These are phyloP conservation scores for Ustilago crameri DNA, from an alignment of 1,284 basidiomycete species.

Conservation along the genomic window DNA sequence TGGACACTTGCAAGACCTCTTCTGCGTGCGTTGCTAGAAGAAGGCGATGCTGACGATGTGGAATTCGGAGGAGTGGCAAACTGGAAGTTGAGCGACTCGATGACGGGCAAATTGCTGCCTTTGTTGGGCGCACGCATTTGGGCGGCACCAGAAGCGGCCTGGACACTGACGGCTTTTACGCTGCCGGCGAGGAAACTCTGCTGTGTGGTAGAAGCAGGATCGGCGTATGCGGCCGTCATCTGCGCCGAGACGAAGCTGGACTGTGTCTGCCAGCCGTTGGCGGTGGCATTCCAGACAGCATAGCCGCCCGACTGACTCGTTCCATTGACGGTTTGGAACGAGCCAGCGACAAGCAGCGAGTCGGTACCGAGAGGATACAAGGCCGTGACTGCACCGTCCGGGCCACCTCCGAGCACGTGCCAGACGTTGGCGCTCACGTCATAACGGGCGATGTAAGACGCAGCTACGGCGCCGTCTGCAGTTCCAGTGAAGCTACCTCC, in stretches of 20 bases:
- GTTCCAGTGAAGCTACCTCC: slow-evolving; percentile 87
- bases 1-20: slow-evolving; percentile 2
- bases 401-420: slow-evolving; percentile 78
- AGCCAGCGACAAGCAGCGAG: slow-evolving; percentile 78
- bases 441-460: slow-evolving; percentile 77
- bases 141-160: slow-evolving; percentile 69
- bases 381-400: slow-evolving; percentile 78
- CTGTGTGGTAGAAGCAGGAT: slow-evolving; percentile 70
- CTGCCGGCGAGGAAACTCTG: slow-evolving; percentile 69
- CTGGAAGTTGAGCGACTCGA: slow-evolving; percentile 60
- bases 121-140: slow-evolving; percentile 65
- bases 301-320: slow-evolving; percentile 75
- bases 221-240: slow-evolving; percentile 78
- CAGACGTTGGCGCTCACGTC: slow-evolving; percentile 77
- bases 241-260: slow-evolving; percentile 71
- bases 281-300: slow-evolving; percentile 79
- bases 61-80: slow-evolving; percentile 74
- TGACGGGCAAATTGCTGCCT: slow-evolving; percentile 57
- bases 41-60: slow-evolving; percentile 19
- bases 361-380: slow-evolving; percentile 73
- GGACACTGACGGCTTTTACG: slow-evolving; percentile 68
- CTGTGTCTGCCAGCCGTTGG: slow-evolving; percentile 74
- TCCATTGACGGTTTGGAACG: slow-evolving; percentile 75
- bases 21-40: slow-evolving; percentile 25
- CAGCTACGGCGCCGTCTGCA: slow-evolving; percentile 71